These are phyloP conservation scores for Schizopora paradoxa DNA, from an alignment of 1,284 basidiomycete species.

Conservation along the genomic window DNA sequence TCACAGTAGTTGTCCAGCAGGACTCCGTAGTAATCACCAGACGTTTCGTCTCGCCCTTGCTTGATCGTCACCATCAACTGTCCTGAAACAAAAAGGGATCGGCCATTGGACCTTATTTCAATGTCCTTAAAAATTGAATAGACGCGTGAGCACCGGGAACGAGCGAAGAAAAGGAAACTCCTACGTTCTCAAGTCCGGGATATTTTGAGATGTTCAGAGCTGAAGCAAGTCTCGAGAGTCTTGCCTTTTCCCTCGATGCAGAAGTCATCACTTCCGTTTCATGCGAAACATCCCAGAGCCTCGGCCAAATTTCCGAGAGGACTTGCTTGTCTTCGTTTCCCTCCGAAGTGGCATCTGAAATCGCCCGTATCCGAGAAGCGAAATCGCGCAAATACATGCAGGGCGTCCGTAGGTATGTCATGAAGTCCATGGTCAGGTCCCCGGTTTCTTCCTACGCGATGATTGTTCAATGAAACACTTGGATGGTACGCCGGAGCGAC, in stretches of 20 bases:
- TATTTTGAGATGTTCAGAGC: constrained; percentile 3
- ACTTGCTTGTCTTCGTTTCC: constrained; percentile 3
- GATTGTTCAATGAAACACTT: no score
- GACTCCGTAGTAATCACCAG: background rate
- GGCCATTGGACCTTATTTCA: background rate
- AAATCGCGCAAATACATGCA: constrained; percentile 1
- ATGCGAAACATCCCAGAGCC: constrained; percentile 2
- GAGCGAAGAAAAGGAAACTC: background rate
- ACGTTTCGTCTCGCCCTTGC: background rate
- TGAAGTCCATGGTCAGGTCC: constrained; percentile 1
- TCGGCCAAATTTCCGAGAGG: constrained; percentile 2
- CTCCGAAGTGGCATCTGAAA: background rate
- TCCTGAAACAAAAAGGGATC: constrained; percentile 2
- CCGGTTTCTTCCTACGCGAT: no score
- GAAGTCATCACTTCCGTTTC: constrained; percentile 5
- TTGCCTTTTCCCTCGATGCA: constrained; percentile 1
- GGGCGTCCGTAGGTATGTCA: constrained; percentile 2
- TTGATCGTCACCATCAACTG: background rate
- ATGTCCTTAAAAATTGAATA: constrained; percentile 6
- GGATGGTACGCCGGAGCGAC: no score
- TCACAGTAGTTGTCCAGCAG: constrained; percentile 8
- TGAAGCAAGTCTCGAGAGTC: constrained; percentile 5
- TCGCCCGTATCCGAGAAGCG: background rate
- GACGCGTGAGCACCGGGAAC: background rate
- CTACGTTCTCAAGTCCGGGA: background rate